Evolutionary conservation across 371 early-diverging fungal species (phyloP).

Genomic region (Rhizopus delemar): DNA sequence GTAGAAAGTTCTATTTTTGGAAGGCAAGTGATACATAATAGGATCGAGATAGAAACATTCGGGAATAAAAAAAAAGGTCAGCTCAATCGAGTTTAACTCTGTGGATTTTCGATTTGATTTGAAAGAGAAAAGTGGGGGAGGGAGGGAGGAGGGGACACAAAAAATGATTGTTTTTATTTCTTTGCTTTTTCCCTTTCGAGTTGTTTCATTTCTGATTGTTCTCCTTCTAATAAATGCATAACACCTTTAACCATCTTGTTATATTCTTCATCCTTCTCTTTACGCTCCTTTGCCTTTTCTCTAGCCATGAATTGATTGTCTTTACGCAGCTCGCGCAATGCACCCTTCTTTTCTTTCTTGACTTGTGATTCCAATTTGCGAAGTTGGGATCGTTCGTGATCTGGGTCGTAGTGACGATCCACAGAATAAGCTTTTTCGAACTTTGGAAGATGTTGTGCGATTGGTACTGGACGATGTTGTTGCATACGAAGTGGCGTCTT

Average conservation of each 20-base stretch:
- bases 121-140: too few species aligned
- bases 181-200: constrained; percentile 58
- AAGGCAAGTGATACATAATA: too few species aligned
- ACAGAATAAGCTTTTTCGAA: constrained; percentile 83
- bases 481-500: constrained; percentile 81
- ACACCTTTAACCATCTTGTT: constrained; percentile 86
- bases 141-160: not conserved
- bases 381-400: constrained; percentile 72
- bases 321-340: constrained; percentile 91
- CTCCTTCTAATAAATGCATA: constrained; percentile 75
- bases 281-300: constrained; percentile 66
- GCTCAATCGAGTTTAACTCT: too few species aligned
- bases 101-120: too few species aligned
- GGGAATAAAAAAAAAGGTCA: too few species aligned
- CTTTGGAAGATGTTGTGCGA: constrained; percentile 86
- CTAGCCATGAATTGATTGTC: constrained; percentile 87
- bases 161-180: constrained; percentile 25
- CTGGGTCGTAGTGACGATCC: constrained; percentile 83
- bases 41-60: too few species aligned
- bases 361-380: constrained; percentile 76
- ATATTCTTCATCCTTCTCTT: constrained; percentile 82
- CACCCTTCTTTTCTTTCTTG: constrained; percentile 91
- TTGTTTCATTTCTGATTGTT: constrained; percentile 78
- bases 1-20: too few species aligned
- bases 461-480: constrained; percentile 84